Percentiles rank a stretch among this genome's conserved stretches.
phyloP scores from a whole-genome alignment of 2,329 filamentous ascomycete species.

The Atkinsonella hypoxylon region DNA sequence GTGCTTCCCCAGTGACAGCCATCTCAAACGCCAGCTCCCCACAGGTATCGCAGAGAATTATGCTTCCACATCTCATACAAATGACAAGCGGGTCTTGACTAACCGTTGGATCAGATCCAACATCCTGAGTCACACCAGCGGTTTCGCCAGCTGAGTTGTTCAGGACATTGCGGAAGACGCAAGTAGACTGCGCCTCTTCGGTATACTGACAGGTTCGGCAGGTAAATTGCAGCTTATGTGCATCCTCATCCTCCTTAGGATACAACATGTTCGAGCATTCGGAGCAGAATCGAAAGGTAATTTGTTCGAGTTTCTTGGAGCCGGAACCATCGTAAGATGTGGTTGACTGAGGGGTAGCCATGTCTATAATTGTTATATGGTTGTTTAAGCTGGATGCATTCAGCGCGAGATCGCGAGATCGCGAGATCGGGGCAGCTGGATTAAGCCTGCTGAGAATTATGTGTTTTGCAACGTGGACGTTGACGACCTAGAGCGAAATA shows the following conservation, averaged over 20 bases:
- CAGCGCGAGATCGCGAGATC: neutral
- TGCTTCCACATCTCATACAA: constrained; percentile 34
- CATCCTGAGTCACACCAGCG: constrained; percentile 93
- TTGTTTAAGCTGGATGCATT: neutral
- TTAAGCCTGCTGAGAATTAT: constrained; percentile 3
- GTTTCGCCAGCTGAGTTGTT: constrained; percentile 89
- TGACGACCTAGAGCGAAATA: neutral
- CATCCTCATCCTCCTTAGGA: constrained; percentile 81
- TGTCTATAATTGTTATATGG: constrained; percentile 17
- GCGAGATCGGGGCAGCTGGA: neutral
- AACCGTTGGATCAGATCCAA: constrained; percentile 97
- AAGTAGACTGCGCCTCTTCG: constrained; percentile 74
- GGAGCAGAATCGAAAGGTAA: constrained; percentile 95
- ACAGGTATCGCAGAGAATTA: constrained; percentile 32
- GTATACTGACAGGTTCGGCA: constrained; percentile 93
- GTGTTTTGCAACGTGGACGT: constrained; percentile 1
- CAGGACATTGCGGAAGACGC: constrained; percentile 91
- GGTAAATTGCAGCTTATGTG: constrained; percentile 80
- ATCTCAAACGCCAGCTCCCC: constrained; percentile 16
- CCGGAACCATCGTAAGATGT: constrained; percentile 28
- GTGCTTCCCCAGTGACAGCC: constrained; percentile 5
- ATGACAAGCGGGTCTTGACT: constrained; percentile 42
- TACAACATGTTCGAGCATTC: constrained; percentile 99
- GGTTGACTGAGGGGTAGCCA: constrained; percentile 47
- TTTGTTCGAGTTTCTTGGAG: constrained; percentile 57